Percentiles rank a stretch among this genome's conserved stretches.
Conservation (phyloP, 306 rosid species). For the Aeschynomene evenia region DNA sequence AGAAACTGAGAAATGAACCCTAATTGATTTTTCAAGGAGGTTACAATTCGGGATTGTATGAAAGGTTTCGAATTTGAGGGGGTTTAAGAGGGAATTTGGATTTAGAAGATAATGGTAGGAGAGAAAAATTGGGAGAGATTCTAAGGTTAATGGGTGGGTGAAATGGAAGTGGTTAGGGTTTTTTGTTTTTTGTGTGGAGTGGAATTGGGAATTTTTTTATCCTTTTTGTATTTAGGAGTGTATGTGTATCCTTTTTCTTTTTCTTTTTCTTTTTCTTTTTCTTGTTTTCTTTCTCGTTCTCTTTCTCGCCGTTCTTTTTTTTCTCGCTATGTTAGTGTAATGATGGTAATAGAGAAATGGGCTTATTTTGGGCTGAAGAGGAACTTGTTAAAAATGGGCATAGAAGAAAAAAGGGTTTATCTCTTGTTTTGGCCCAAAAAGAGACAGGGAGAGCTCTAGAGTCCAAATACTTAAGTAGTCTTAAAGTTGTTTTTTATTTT, state of each 20-base stretch:
- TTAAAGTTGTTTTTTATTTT: too few relatives aligned
- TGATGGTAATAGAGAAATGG: not conserved
- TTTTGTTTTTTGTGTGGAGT: not conserved
- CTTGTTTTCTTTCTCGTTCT: not conserved
- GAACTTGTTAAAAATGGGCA: not conserved
- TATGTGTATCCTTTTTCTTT: not conserved
- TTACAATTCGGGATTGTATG: not conserved
- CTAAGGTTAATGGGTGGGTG: not conserved
- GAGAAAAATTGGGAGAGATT: not conserved
- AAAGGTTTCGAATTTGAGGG: not conserved
- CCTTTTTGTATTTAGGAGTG: not conserved
- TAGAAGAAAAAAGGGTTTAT: not conserved
- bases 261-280: not conserved
- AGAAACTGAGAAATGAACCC: constrained; percentile 1
- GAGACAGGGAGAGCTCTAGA: not conserved
- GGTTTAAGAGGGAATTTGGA: not conserved
- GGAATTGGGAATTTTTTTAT: constrained; percentile 1
- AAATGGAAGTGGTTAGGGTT: constrained; percentile 30
- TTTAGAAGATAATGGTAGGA: not conserved
- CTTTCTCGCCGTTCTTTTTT: too few relatives aligned
- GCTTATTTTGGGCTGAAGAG: not conserved
- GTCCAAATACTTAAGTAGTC: not conserved
- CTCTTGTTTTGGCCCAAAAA: not conserved
- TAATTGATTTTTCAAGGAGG: not conserved
- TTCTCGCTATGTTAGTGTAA: too few relatives aligned